Evolutionary conservation across 768 basidiomycete species (phyloP).

Genomic region (Hortiboletus flavorubellus): DNA sequence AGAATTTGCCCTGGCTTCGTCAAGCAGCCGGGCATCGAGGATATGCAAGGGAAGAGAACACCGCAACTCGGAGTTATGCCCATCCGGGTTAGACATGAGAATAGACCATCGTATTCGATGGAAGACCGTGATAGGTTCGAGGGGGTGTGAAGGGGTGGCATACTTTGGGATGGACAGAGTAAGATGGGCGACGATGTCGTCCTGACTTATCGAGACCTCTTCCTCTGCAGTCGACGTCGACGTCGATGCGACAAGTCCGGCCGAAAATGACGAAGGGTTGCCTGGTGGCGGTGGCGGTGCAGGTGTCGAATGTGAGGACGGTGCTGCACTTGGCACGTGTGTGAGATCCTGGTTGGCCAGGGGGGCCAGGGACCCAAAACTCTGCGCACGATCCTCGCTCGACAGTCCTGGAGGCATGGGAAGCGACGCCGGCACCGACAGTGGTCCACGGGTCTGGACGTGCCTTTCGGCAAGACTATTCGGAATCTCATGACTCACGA

Average conservation of each 20-base stretch:
- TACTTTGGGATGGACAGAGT: constrained; percentile 56
- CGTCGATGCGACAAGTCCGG: constrained; percentile 8
- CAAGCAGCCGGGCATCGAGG: constrained; percentile 66
- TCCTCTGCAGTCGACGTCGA: constrained; percentile 2
- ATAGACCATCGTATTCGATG: constrained; percentile 84
- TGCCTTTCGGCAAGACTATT: constrained; percentile 48
- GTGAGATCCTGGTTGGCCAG: constrained; percentile 10
- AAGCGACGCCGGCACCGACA: background rate
- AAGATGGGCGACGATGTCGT: constrained; percentile 60
- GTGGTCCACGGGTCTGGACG: background rate
- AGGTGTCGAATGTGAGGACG: constrained; percentile 7
- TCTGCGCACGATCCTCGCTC: constrained; percentile 15
- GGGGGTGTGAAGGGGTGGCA: constrained; percentile 64
- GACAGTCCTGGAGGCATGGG: constrained; percentile 15
- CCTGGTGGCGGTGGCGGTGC: background rate
- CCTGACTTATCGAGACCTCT: constrained; percentile 27
- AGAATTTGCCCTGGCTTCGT: constrained; percentile 72
- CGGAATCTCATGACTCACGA: constrained; percentile 64
- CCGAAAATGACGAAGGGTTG: background rate
- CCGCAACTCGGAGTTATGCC: constrained; percentile 91
- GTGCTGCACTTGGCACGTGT: constrained; percentile 12
- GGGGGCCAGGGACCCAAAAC: constrained; percentile 9
- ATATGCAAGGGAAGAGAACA: constrained; percentile 90
- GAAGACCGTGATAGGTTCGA: constrained; percentile 70
- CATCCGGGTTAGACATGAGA: constrained; percentile 79